These are phyloP conservation scores for Cladophialophora carrionii DNA, from an alignment of 2,329 filamentous ascomycete species.

Conservation along the genomic window DNA sequence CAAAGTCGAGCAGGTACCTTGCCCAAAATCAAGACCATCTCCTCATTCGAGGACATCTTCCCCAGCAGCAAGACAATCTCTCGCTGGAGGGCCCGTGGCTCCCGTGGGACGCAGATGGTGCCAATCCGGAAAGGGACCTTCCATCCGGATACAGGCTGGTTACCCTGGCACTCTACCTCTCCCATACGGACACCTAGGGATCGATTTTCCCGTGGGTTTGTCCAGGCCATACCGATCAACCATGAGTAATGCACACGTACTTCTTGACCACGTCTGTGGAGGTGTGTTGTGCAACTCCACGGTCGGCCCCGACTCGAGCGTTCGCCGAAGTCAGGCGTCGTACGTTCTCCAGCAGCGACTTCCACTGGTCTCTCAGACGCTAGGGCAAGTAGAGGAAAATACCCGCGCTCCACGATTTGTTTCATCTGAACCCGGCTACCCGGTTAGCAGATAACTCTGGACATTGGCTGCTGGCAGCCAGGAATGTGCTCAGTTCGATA, in stretches of 20 bases:
- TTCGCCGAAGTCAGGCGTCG: background rate
- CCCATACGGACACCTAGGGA: background rate
- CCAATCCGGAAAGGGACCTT: background rate
- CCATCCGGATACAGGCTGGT: background rate
- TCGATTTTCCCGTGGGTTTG: background rate
- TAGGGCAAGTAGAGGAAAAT: background rate
- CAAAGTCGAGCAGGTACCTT: background rate
- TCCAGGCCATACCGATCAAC: background rate
- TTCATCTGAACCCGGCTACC: background rate
- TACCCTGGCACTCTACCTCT: background rate
- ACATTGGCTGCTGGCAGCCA: background rate
- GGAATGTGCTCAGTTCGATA: background rate
- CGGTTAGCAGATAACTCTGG: background rate
- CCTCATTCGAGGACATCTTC: background rate
- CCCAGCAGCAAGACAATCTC: background rate
- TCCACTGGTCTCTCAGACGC: background rate
- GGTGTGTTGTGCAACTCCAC: background rate
- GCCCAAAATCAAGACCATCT: background rate
- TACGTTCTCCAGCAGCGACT: background rate
- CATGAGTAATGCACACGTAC: background rate
- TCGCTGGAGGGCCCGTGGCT: background rate
- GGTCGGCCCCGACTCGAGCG: background rate
- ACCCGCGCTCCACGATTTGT: background rate
- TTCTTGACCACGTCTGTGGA: background rate
- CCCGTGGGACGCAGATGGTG: background rate